These are phyloP conservation scores for Cylindrodendrum hubeiense DNA, from an alignment of 2,329 filamentous ascomycete species.

Conservation along the genomic window DNA sequence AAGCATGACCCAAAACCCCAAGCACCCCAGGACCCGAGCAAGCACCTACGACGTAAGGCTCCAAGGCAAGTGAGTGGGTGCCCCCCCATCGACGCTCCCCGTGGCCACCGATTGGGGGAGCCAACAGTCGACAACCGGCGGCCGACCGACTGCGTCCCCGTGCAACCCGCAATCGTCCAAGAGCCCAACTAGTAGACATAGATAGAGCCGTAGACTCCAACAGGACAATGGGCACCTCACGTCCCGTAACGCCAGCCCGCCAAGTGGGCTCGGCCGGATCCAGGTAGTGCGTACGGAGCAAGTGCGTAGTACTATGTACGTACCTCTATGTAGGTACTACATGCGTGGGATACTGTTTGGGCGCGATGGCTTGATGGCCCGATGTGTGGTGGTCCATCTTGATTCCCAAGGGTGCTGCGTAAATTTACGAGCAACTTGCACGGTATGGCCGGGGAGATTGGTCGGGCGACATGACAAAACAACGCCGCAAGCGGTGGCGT, in stretches of 20 bases:
- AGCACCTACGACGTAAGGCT: background rate
- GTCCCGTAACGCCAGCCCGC: conserved; percentile 18
- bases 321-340: no score
- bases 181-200: background rate
- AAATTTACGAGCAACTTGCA: background rate
- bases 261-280: conserved; percentile 22
- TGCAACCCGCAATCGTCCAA: background rate
- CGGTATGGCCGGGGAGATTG: background rate
- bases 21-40: background rate
- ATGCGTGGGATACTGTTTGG: background rate
- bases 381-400: background rate
- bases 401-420: background rate
- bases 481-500: conserved; percentile 4
- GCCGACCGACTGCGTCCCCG: background rate
- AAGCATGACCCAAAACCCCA: background rate
- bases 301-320: background rate
- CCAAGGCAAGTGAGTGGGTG: no score
- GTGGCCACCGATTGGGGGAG: background rate
- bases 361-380: background rate
- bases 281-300: background rate
- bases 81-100: background rate
- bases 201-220: background rate
- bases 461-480: conserved; percentile 3
- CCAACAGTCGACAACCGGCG: background rate
- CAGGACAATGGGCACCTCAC: background rate